These are phyloP conservation scores for Coemansia sp. DNA, from an alignment of 192 early-diverging fungal species.

Conservation along the genomic window DNA sequence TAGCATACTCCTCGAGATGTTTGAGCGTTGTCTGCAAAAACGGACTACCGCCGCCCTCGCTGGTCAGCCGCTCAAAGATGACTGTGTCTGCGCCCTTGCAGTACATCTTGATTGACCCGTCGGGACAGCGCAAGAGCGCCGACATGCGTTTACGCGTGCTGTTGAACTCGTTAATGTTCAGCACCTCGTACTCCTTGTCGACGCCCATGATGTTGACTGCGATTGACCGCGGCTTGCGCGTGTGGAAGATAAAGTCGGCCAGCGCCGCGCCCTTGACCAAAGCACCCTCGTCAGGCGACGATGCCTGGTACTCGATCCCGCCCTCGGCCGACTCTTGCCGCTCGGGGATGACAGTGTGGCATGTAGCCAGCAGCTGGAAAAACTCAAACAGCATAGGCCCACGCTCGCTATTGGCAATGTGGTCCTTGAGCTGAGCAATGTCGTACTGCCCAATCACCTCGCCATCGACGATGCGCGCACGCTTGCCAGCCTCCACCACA, in stretches of 20 bases:
- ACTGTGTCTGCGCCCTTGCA: slow-evolving; percentile 96
- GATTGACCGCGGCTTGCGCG: slow-evolving; percentile 67
- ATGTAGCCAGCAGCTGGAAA: slow-evolving; percentile 80
- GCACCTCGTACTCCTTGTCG: slow-evolving; percentile 61
- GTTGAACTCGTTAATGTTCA: slow-evolving; percentile 86
- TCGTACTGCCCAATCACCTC: slow-evolving; percentile 48
- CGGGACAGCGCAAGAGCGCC: slow-evolving; percentile 76
- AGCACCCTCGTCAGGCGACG: slow-evolving; percentile 94
- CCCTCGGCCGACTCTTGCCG: slow-evolving; percentile 66
- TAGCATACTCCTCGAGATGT: slow-evolving; percentile 86
- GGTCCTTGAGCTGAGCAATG: slow-evolving; percentile 62
- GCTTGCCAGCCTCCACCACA: slow-evolving; percentile 83
- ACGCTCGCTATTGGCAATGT: slow-evolving; percentile 57
- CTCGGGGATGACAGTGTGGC: slow-evolving; percentile 78
- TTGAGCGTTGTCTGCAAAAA: slow-evolving; percentile 68
- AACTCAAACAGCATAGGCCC: slow-evolving; percentile 71
- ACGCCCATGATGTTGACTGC: slow-evolving; percentile 73
- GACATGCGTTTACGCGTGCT: slow-evolving; percentile 95
- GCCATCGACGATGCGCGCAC: slow-evolving; percentile 58
- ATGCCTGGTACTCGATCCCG: slow-evolving; percentile 81
- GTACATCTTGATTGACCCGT: slow-evolving; percentile 72
- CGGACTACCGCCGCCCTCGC: slow-evolving; percentile 66
- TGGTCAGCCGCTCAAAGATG: slow-evolving; percentile 75
- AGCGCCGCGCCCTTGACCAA: slow-evolving; percentile 82
- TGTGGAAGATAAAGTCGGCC: slow-evolving; percentile 77